A percentile compares a stretch with the other conserved stretches of the same genome.
phyloP scores from a whole-genome alignment of 345 rosid genomes.

The Pugionium cornutum region DNA sequence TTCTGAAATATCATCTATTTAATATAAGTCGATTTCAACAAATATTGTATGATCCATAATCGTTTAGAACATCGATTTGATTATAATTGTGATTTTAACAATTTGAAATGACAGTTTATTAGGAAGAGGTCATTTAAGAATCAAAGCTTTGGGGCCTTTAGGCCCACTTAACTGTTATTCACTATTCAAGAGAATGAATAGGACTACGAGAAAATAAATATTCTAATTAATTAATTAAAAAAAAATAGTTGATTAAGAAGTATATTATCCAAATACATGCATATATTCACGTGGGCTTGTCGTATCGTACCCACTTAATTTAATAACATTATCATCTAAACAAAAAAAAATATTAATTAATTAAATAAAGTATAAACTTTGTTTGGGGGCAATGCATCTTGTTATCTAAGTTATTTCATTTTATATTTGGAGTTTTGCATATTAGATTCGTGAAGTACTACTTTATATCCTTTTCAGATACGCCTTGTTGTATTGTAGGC shows the following conservation, averaged over 20 bases:
- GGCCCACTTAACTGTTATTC: conserved; percentile 9
- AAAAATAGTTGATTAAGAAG: conserved; percentile 31
- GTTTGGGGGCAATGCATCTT: conserved; percentile 30
- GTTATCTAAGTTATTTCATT: conserved; percentile 2
- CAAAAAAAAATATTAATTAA: conserved; percentile 3
- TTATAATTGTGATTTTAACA: background rate
- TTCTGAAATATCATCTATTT: too few relatives aligned
- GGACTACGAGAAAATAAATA: background rate
- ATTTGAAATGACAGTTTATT: background rate
- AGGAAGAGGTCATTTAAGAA: conserved; percentile 15
- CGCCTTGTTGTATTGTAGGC: conserved; percentile 6
- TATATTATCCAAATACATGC: conserved; percentile 37
- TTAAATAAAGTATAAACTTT: background rate
- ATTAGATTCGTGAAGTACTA: conserved; percentile 15
- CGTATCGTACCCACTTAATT: conserved; percentile 31
- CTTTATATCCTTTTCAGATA: background rate
- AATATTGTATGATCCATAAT: too few relatives aligned
- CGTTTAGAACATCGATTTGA: too few relatives aligned
- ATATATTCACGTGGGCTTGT: conserved; percentile 39
- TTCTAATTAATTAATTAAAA: conserved; percentile 24
- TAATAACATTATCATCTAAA: conserved; percentile 34
- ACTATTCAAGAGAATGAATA: conserved; percentile 18
- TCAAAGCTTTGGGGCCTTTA: conserved; percentile 29
- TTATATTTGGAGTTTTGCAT: background rate
- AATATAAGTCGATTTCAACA: too few relatives aligned